These are phyloP conservation scores for Colletotrichum salicis DNA, from an alignment of 2,329 filamentous ascomycete species.

Conservation along the genomic window DNA sequence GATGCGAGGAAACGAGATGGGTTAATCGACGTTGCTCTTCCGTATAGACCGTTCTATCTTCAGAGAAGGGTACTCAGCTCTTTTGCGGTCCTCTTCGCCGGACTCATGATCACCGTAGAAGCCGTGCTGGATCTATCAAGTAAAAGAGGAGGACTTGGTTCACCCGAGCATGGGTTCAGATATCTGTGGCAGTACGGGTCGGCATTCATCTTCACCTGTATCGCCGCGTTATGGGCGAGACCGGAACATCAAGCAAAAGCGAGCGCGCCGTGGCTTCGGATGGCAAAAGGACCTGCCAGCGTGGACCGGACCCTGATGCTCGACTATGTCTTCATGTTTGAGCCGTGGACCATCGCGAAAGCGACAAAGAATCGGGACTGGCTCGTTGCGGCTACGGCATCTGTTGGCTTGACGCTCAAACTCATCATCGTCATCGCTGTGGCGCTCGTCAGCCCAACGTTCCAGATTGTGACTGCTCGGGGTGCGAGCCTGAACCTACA, in stretches of 20 bases:
- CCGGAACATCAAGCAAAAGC: conserved; percentile 52
- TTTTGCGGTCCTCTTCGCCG: conserved; percentile 44
- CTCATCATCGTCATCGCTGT: conserved; percentile 48
- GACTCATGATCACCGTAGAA: conserved; percentile 44
- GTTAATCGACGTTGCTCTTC: conserved; percentile 42
- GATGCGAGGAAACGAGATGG: conserved; percentile 27
- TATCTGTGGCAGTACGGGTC: conserved; percentile 52
- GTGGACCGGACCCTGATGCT: conserved; percentile 48
- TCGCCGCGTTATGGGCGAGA: conserved; percentile 48
- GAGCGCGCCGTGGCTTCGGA: conserved; percentile 50
- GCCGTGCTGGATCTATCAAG: conserved; percentile 45
- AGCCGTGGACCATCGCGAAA: conserved; percentile 42
- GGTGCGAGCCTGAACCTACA: conserved; percentile 41
- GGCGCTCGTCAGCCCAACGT: conserved; percentile 47
- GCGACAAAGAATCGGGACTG: conserved; percentile 48
- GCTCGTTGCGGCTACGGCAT: conserved; percentile 43
- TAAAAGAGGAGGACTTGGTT: conserved; percentile 43
- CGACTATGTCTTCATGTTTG: conserved; percentile 48
- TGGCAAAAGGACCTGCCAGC: conserved; percentile 43
- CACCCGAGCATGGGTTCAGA: conserved; percentile 40
- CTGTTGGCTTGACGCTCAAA: conserved; percentile 45
- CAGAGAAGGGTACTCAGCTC: conserved; percentile 44
- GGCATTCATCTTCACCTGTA: conserved; percentile 45
- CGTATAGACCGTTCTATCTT: conserved; percentile 51
- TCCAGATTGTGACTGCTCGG: conserved; percentile 41